These are phyloP conservation scores for Pinus taeda DNA, from an alignment of 75 land plant species.

Conservation along the genomic window DNA sequence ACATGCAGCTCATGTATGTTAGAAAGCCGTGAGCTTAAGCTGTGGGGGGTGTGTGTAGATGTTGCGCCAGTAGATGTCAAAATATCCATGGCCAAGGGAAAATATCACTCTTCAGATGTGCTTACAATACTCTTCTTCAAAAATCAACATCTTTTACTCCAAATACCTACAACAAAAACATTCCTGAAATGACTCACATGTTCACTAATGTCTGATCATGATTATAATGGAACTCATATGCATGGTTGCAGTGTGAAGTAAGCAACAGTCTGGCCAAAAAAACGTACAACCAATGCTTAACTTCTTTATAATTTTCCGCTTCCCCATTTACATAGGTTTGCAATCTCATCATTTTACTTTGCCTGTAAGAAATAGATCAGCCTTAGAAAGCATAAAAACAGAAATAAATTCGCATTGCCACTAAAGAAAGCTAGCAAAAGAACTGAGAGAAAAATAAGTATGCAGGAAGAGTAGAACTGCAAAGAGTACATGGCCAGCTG, in stretches of 20 bases:
- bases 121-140: not conserved
- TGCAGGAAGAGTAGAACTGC: not conserved
- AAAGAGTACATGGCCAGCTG: not conserved
- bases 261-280: not conserved
- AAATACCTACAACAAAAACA: not conserved
- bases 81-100: not conserved
- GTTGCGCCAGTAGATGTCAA: not conserved
- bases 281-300: not conserved
- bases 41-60: no score
- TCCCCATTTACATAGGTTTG: conserved; percentile 4
- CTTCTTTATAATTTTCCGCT: not conserved
- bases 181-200: not conserved
- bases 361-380: not conserved
- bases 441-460: not conserved
- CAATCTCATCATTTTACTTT: not conserved
- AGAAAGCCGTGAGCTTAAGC: not conserved
- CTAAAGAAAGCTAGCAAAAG: not conserved
- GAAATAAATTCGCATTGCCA: not conserved
- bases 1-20: not conserved
- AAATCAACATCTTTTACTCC: not conserved
- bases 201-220: not conserved
- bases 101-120: not conserved
- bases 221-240: not conserved
- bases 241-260: not conserved
- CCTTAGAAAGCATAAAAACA: not conserved